Percentiles rank a stretch among this genome's conserved stretches.
Conservation (phyloP, 495 filamentous ascomycete genomes). For the Trichocladium antarcticum region DNA sequence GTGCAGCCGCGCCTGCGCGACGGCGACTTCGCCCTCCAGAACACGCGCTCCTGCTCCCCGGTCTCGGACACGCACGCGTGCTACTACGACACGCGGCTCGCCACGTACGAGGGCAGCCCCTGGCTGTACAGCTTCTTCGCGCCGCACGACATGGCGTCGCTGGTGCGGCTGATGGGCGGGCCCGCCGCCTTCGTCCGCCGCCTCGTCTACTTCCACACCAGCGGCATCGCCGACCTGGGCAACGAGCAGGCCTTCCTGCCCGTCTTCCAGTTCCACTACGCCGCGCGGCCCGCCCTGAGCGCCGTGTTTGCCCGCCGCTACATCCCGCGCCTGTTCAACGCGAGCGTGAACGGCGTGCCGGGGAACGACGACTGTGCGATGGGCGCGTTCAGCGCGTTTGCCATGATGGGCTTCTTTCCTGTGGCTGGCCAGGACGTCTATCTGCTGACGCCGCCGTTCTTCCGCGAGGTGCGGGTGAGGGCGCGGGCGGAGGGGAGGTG, state of each 20-base stretch:
- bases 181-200: constrained; percentile 45
- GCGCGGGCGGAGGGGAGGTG: constrained; percentile 25
- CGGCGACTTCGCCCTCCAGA: constrained; percentile 56
- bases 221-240: constrained; percentile 55
- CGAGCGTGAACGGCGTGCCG: constrained; percentile 50
- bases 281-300: constrained; percentile 52
- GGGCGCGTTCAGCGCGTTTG: constrained; percentile 59
- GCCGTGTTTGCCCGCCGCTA: constrained; percentile 51
- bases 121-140: constrained; percentile 67
- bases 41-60: constrained; percentile 52
- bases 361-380: constrained; percentile 70
- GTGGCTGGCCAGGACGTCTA: constrained; percentile 67
- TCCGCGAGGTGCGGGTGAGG: constrained; percentile 50
- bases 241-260: constrained; percentile 67
- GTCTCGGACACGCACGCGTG: constrained; percentile 34
- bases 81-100: constrained; percentile 48
- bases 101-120: constrained; percentile 59
- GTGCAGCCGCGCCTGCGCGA: constrained; percentile 53
- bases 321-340: constrained; percentile 57
- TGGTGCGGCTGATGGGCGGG: constrained; percentile 51
- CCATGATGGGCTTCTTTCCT: constrained; percentile 64
- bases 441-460: constrained; percentile 55
- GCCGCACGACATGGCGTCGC: constrained; percentile 55
- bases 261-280: constrained; percentile 64
- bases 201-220: constrained; percentile 52